Evolutionary conservation across 225 moss, liverwort and hornwort species (phyloP).

Genomic region (Pleurozium schreberi): DNA sequence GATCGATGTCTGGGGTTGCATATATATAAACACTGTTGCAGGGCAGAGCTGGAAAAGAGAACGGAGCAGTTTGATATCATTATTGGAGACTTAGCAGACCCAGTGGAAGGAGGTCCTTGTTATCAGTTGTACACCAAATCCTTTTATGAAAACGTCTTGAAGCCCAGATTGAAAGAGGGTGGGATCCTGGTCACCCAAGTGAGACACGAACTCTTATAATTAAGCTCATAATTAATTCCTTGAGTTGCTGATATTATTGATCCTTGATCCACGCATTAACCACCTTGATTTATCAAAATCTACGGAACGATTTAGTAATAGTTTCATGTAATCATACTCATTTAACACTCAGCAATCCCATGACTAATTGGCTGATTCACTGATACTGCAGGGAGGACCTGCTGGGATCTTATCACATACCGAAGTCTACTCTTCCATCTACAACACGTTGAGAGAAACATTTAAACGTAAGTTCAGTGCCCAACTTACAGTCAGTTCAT

Average conservation of each 20-base stretch:
- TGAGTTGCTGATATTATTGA: not conserved
- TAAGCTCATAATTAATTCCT: not conserved
- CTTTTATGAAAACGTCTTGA: constrained; percentile 70
- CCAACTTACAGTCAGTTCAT: not conserved
- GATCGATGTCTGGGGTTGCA: not conserved
- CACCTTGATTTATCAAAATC: not conserved
- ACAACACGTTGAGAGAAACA: constrained; percentile 79
- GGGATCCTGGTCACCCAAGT: constrained; percentile 92
- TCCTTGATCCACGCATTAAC: not conserved
- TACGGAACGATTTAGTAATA: no score
- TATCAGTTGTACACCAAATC: constrained; percentile 78
- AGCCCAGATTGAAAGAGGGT: constrained; percentile 64
- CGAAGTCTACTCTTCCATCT: constrained; percentile 81
- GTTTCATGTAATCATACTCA: not conserved
- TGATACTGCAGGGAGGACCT: constrained; percentile 65
- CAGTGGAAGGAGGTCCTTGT: constrained; percentile 93
- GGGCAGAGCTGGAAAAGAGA: constrained; percentile 77
- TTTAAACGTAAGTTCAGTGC: constrained; percentile 49
- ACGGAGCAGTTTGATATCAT: constrained; percentile 82
- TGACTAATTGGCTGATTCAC: not conserved
- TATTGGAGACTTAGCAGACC: constrained; percentile 87
- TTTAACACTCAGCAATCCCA: not conserved
- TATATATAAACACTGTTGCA: not conserved
- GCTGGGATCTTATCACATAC: constrained; percentile 79
- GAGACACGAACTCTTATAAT: not conserved